Evolutionary conservation across 208 protist species (phyloP).

Genomic region (Trypanosoma congolense): DNA sequence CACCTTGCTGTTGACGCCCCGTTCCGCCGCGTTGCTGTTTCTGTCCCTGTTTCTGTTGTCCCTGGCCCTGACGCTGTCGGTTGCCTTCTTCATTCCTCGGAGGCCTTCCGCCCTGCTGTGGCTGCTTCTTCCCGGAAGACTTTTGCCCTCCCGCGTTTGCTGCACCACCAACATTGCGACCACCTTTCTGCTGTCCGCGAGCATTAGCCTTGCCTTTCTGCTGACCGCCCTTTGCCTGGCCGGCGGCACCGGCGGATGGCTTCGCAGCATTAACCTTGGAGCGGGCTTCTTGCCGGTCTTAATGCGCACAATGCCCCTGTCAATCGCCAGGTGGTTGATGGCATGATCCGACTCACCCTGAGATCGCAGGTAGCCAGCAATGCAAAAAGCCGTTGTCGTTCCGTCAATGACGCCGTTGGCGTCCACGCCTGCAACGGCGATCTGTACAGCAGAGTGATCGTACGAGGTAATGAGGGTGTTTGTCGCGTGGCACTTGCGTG

Average conservation of each 20-base stretch:
- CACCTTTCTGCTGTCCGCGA: slow-evolving; percentile 13
- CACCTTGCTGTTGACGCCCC: slow-evolving; percentile 8
- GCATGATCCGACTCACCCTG: slow-evolving; percentile 92
- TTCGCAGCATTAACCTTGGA: slow-evolving; percentile 36
- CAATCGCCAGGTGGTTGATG: slow-evolving; percentile 92
- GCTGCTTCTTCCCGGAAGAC: slow-evolving; percentile 10
- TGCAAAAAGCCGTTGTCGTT: slow-evolving; percentile 90
- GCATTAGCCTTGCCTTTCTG: background rate
- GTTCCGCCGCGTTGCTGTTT: slow-evolving; percentile 10
- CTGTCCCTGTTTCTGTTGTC: background rate
- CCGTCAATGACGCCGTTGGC: slow-evolving; percentile 88
- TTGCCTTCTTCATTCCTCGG: slow-evolving; percentile 13
- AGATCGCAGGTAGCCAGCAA: slow-evolving; percentile 93
- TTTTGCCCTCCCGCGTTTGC: no score
- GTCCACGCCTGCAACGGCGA: slow-evolving; percentile 94
- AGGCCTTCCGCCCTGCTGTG: slow-evolving; percentile 11
- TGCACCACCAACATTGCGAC: slow-evolving; percentile 3
- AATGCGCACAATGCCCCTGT: slow-evolving; percentile 78
- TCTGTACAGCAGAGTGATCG: slow-evolving; percentile 95
- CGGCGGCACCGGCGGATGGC: slow-evolving; percentile 28
- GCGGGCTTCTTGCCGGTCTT: slow-evolving; percentile 80
- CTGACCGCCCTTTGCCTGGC: slow-evolving; percentile 11
- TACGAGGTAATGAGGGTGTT: slow-evolving; percentile 68
- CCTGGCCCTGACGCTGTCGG: slow-evolving; percentile 2
- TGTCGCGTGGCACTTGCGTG: slow-evolving; percentile 95